A percentile compares a stretch with the other conserved stretches of the same genome.
Conservation (phyloP, 805 yeast species). For the Pichia paraexigua region DNA sequence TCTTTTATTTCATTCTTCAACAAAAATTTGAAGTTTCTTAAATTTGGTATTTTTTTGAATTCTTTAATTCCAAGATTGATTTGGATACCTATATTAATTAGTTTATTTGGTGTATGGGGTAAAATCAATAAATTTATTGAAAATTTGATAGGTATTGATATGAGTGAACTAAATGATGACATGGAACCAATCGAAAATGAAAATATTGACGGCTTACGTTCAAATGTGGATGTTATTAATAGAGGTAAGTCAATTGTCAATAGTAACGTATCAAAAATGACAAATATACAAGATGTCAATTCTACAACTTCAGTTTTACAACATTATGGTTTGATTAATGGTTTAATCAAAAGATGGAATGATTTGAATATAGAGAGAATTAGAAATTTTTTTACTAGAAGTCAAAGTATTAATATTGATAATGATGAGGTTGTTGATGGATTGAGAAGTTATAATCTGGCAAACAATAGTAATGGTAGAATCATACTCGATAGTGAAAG, state of each 20-base stretch:
- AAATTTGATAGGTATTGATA: constrained; percentile 25
- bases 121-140: constrained; percentile 34
- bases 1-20: constrained; percentile 56
- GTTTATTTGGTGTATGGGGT: constrained; percentile 62
- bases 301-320: neutral
- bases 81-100: constrained; percentile 58
- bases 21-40: constrained; percentile 63
- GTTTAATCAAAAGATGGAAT: neutral
- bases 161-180: constrained; percentile 25
- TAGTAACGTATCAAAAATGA: neutral
- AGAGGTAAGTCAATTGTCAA: neutral
- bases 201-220: neutral
- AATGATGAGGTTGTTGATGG: constrained; percentile 12
- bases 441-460: constrained; percentile 19
- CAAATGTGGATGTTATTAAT: neutral
- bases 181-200: constrained; percentile 8
- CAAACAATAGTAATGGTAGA: constrained; percentile 5
- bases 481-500: constrained; percentile 3
- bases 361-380: neutral
- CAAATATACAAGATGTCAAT: neutral
- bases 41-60: constrained; percentile 64
- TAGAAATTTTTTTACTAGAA: neutral
- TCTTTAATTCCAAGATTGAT: constrained; percentile 70
- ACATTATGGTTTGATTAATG: neutral
- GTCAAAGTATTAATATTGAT: neutral